Base-by-base conservation (phyloP, 2,329 filamentous ascomycete species). In the Colletotrichum tropicale region DNA sequence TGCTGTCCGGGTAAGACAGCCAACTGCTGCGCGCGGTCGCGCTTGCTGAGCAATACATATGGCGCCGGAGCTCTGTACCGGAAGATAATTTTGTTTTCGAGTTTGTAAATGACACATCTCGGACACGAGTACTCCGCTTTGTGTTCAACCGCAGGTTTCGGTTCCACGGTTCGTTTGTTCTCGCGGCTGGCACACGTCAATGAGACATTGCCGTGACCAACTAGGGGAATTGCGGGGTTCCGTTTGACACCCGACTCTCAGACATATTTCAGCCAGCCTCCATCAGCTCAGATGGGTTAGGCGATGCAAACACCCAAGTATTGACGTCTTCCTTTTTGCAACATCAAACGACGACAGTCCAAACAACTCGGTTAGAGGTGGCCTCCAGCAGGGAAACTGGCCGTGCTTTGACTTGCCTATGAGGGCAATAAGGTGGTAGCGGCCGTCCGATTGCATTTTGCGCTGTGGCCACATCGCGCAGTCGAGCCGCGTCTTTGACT, bases 221-320 rank as follows among this genome's bases (percentile, higher is more conserved):
- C 15, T 36, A 52, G 36, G n/a, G 30, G 66, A 55, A 71, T 65
- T 71, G 68, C 62, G 72, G 72, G 61, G 72, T 66, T 71, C 28
- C 48, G 72, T 38, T 43, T 62, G 52, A 71, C 61, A 61, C 71
- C 36, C 61, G 68, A 66, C 52, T 66, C 67, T 66, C 48, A 66
- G 52, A 66, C 52, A 66, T 48, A 58, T 62, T n/a, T 43, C 38
- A 61, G 58, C 58, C 28, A 64, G 43, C 34, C 60, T 13, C 43
- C 60, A 21, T 71, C 67, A 58, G 16, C n/a, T 28, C 52, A 60
- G 52, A 26, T 30, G 24, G 21, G 66, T 68, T 28, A 30, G 21
- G 30, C n/a, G 32, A 38, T 60, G 16, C n/a, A 58, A 60, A 30
- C 21, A 8, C 3, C 32, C 18, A 43, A 43, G 64, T 56, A 30